These are phyloP conservation scores for Aspergillus pseudoterreus DNA, from an alignment of 2,329 filamentous ascomycete species.

Conservation along the genomic window DNA sequence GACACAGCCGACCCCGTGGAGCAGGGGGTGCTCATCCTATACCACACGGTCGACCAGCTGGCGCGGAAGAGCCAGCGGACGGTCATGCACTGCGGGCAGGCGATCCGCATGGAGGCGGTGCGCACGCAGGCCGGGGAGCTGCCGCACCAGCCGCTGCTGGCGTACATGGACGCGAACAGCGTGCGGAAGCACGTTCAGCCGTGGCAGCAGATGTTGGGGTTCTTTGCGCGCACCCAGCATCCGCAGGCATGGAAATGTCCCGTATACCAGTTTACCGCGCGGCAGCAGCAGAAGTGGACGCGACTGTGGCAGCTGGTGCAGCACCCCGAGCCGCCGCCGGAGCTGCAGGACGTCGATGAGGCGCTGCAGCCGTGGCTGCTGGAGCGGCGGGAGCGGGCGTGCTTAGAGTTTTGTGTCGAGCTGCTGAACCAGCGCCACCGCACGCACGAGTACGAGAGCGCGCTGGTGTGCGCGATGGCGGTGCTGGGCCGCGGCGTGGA, in stretches of 20 bases:
- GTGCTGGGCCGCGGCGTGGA: background rate
- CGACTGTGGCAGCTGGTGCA: background rate
- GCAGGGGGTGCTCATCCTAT: too few relatives aligned
- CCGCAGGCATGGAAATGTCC: background rate
- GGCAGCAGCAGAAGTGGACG: background rate
- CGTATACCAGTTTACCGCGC: background rate
- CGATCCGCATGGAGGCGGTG: background rate
- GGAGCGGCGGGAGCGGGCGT: background rate
- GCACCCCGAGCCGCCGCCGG: background rate
- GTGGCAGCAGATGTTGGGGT: background rate
- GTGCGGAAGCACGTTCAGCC: background rate
- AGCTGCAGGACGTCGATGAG: background rate
- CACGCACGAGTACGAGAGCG: slow-evolving; percentile 2
- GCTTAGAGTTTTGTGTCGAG: background rate
- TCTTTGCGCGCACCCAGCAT: background rate
- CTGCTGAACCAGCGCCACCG: background rate
- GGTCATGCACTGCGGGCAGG: background rate
- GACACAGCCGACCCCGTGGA: too few relatives aligned
- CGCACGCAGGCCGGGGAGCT: background rate
- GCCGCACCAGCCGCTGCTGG: background rate
- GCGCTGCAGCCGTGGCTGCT: background rate
- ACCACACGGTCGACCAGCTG: too few relatives aligned
- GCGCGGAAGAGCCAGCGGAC: background rate
- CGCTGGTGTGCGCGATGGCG: background rate
- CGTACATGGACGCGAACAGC: background rate